These are phyloP conservation scores for Hanseniaspora jakobsenii DNA, from an alignment of 805 yeast genomes.

Conservation along the genomic window DNA sequence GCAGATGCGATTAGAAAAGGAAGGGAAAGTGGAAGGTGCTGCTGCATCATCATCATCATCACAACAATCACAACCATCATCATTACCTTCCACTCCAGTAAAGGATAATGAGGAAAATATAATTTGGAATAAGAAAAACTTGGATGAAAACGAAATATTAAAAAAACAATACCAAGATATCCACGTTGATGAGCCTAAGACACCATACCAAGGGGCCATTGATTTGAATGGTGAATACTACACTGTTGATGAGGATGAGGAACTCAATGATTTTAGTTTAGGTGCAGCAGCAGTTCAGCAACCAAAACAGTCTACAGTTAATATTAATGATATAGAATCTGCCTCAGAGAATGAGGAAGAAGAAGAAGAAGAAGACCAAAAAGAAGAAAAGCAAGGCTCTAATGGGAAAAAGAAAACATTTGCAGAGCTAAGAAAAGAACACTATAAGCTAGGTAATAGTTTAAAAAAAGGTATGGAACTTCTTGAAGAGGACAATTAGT, in stretches of 20 bases:
- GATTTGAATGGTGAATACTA: slow-evolving; percentile 74
- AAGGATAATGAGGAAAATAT: slow-evolving; percentile 35
- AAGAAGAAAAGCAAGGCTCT: slow-evolving; percentile 56
- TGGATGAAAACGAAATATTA: slow-evolving; percentile 46
- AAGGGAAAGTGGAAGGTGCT: slow-evolving; percentile 8
- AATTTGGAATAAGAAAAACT: slow-evolving; percentile 76
- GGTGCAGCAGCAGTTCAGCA: no score
- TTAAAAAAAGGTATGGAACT: slow-evolving; percentile 22
- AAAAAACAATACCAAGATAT: slow-evolving; percentile 50
- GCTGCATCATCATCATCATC: no score
- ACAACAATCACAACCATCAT: no score
- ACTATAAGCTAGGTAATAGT: slow-evolving; percentile 50
- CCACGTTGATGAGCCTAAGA: slow-evolving; percentile 80
- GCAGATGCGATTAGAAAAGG: slow-evolving; percentile 24
- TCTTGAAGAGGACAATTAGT: slow-evolving; percentile 27
- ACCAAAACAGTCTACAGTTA: no score
- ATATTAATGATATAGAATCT: no score
- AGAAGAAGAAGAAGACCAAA: slow-evolving; percentile 38
- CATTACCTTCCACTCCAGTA: neutral
- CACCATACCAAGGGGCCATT: slow-evolving; percentile 86
- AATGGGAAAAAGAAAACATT: slow-evolving; percentile 57
- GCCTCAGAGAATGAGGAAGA: slow-evolving; percentile 23
- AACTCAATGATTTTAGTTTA: slow-evolving; percentile 30
- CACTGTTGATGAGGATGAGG: slow-evolving; percentile 55
- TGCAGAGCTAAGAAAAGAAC: slow-evolving; percentile 68